Base-by-base conservation (phyloP, 1,139 yeast genomes). In the Citeromyces siamensis region DNA sequence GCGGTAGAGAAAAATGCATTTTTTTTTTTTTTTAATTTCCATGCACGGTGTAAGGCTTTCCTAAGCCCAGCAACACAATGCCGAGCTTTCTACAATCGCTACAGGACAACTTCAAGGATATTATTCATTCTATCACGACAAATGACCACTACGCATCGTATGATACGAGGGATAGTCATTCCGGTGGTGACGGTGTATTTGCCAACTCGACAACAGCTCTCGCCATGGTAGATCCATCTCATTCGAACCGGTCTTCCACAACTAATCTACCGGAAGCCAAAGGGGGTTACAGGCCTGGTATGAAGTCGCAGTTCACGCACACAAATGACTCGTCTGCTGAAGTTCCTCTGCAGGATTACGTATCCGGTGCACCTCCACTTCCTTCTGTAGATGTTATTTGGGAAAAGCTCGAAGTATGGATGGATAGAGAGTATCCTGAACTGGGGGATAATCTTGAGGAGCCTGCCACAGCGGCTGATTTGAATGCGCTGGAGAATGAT, bases 381-480 rank as follows among this genome's bases (percentile, higher is more conserved):
- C 90, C 93, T 6, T 67, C 84, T 9, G 66, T 82, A 14, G 68
- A 68, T 40, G 70, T 80, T 12, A 67, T 85, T 41, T 82, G 93
- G 94, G 72, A 69, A 42, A 66, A 86, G 42, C 67, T 83, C 44
- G 88, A 79, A 48, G 56, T 62, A 32, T 81, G 88, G 83, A 61
- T 81, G 42, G 93, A 81, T 34, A 71, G 71, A 37, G 80, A 79
- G 53, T 83, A 78, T 51, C 90, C 94, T 2, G 94, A 83, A 54
- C 68, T 83, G 40, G 78, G 65, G 35, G 94, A 83, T 52, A 76
- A 73, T 53, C 58, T 83, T 49, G 70, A 75, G 46, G 71, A 68
- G 41, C 83, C 84, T 4, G 93, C 75, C 8, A 79, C 90, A 3
- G 65, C 71, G 18, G 80, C 82, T 22, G 94, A 83, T 53, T 65